Evolutionary conservation across 306 rosid species (phyloP).

Genomic region (Cucurbita ficifolia): DNA sequence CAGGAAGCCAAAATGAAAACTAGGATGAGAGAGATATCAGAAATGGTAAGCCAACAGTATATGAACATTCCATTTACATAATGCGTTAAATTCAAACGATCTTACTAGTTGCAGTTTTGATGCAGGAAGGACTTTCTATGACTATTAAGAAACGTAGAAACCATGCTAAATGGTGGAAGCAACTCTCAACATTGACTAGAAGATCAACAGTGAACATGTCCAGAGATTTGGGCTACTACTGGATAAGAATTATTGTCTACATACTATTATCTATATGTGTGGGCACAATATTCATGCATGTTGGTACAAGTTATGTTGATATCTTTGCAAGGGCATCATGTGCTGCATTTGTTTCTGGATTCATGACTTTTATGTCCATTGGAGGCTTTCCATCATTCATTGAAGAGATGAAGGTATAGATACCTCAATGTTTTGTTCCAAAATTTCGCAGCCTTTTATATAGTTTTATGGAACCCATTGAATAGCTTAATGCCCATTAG

Average conservation of each 20-base stretch:
- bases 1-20: conserved; percentile 40
- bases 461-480: background rate
- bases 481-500: background rate
- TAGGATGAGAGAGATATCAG: conserved; percentile 46
- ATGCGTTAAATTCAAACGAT: background rate
- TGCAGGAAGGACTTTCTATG: conserved; percentile 33
- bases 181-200: conserved; percentile 45
- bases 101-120: conserved; percentile 1
- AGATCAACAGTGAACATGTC: conserved; percentile 82
- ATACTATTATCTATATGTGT: conserved; percentile 50
- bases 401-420: conserved; percentile 77
- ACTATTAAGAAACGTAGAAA: conserved; percentile 29
- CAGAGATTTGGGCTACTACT: conserved; percentile 81
- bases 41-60: conserved; percentile 23
- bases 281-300: conserved; percentile 47
- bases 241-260: conserved; percentile 65
- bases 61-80: background rate
- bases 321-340: conserved; percentile 54
- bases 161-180: conserved; percentile 74
- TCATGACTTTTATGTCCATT: conserved; percentile 91
- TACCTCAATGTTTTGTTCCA: background rate
- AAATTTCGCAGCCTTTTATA: background rate
- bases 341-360: conserved; percentile 71
- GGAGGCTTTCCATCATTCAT: conserved; percentile 95
- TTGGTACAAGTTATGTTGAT: conserved; percentile 48